Percentiles rank a stretch among this genome's conserved stretches.
phyloP scores from a whole-genome alignment of 192 early-diverging fungal species.

The Coemansia sp. region DNA sequence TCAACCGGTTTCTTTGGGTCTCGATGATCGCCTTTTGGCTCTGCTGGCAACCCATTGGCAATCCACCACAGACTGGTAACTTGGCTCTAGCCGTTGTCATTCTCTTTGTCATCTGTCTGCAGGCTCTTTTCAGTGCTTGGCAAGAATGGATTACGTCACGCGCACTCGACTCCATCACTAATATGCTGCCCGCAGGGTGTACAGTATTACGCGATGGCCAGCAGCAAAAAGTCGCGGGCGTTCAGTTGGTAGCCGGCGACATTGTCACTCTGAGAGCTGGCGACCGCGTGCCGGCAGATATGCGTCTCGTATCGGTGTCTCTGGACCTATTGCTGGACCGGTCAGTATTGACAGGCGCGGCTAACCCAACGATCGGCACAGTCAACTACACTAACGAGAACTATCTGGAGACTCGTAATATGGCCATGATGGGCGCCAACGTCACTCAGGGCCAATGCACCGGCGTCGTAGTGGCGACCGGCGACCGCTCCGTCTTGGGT shows the following conservation, averaged over 20 bases:
- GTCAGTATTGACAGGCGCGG: constrained; percentile 77
- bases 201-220: constrained; percentile 72
- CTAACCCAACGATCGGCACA: constrained; percentile 66
- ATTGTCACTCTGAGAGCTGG: constrained; percentile 68
- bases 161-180: constrained; percentile 73
- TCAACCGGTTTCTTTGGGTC: constrained; percentile 71
- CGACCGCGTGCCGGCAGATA: constrained; percentile 78
- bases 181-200: constrained; percentile 67
- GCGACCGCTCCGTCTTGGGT: constrained; percentile 78
- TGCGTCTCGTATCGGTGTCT: constrained; percentile 65
- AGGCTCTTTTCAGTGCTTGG: constrained; percentile 70
- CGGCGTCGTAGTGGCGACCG: constrained; percentile 78
- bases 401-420: constrained; percentile 78
- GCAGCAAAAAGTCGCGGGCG: constrained; percentile 52
- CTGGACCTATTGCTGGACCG: constrained; percentile 78
- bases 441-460: constrained; percentile 72
- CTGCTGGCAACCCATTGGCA: constrained; percentile 65
- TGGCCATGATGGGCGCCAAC: constrained; percentile 76
- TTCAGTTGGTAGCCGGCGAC: constrained; percentile 75
- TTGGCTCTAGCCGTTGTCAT: constrained; percentile 64
- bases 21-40: constrained; percentile 67
- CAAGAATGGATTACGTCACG: constrained; percentile 70
- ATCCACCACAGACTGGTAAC: constrained; percentile 60
- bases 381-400: constrained; percentile 69
- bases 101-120: constrained; percentile 67